Evolutionary conservation across 1,284 basidiomycete genomes (phyloP), one percentile per base, ranked within the genome.

Genomic region (Moesziomyces aphidis): DNA sequence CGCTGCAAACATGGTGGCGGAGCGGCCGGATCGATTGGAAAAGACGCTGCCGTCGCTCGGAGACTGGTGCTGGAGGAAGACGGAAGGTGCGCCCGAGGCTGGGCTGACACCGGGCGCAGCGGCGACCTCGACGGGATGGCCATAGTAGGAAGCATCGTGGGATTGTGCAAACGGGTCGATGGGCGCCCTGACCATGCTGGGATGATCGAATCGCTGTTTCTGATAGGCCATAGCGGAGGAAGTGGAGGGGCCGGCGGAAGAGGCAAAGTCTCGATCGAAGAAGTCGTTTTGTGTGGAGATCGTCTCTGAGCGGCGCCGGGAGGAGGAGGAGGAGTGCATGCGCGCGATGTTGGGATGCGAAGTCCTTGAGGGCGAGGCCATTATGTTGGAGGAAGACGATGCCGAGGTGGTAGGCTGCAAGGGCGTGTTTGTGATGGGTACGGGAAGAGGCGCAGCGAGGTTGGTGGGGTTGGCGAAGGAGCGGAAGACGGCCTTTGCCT

Each of bases 391-490:
- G 9, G 54, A 50, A n/a, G 59, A 55, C 15, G 59, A 64, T 5
- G 61, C 22, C 9, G 53, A 59, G 15, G 34, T 17, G 8, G 55
- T 49, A 1, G n/a, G 31, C 43, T 58, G 55, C 21, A 66, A 55
- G 3, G 53, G 43, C 5, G 58, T 53, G 22, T 53, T 54, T 19
- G 61, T 57, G 9, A 60, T 54, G 19, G 61, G 57, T 3, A 61
- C 50, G 3, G 68, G 67, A 21, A 74, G 50, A 3, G 76, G 78
- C 13, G 78, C 75, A 9, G 74, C 78, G 5, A 80, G 56, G 34
- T 80, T 77, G 60, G 69, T 71, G 4, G 77, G 78, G 26, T 80
- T 79, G 44, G 78, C 78, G 51, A 72, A 79, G 5, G 72, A 79
- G 17, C 75, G 65, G 55, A 79, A 80, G 47, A 78, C 76, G 8